A percentile compares a stretch with the other conserved stretches of the same genome.
Conservation (phyloP, 805 yeast genomes). For the Priceomyces castillae region DNA sequence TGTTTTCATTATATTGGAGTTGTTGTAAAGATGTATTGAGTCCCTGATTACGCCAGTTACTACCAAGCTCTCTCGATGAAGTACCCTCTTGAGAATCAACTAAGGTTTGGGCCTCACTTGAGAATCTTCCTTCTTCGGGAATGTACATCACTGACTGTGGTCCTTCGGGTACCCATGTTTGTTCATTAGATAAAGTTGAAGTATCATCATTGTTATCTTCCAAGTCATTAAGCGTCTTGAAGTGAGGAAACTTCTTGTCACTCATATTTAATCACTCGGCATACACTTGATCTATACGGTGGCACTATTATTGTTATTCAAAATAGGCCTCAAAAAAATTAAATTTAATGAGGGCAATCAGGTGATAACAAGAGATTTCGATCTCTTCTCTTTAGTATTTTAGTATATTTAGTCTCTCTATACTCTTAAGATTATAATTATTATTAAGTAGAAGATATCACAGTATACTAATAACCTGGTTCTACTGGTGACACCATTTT, state of each 20-base stretch:
- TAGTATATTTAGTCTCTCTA: too few species aligned
- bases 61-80: slow-evolving; percentile 8
- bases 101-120: slow-evolving; percentile 26
- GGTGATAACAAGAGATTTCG: slow-evolving; percentile 5
- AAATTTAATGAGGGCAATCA: slow-evolving; percentile 1
- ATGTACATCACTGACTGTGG: slow-evolving; percentile 27
- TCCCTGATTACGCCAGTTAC: slow-evolving; percentile 12
- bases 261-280: slow-evolving; percentile 4
- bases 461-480: too few species aligned
- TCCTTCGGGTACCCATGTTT: slow-evolving; percentile 5
- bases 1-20: slow-evolving; percentile 71
- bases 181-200: slow-evolving; percentile 12
- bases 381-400: too few species aligned
- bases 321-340: not conserved
- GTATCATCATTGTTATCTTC: slow-evolving; percentile 11
- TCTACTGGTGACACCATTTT: too few species aligned
- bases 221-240: slow-evolving; percentile 4
- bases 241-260: slow-evolving; percentile 7
- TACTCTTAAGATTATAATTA: too few species aligned
- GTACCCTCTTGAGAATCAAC: slow-evolving; percentile 29
- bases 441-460: too few species aligned
- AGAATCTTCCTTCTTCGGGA: slow-evolving; percentile 31
- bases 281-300: slow-evolving; percentile 1
- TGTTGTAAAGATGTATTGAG: slow-evolving; percentile 63
- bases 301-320: slow-evolving; percentile 6